Percentiles rank a stretch among this genome's conserved stretches.
These are phyloP conservation scores for Syzygium malaccense DNA, from an alignment of 441 rosid species.

Conservation along the genomic window DNA sequence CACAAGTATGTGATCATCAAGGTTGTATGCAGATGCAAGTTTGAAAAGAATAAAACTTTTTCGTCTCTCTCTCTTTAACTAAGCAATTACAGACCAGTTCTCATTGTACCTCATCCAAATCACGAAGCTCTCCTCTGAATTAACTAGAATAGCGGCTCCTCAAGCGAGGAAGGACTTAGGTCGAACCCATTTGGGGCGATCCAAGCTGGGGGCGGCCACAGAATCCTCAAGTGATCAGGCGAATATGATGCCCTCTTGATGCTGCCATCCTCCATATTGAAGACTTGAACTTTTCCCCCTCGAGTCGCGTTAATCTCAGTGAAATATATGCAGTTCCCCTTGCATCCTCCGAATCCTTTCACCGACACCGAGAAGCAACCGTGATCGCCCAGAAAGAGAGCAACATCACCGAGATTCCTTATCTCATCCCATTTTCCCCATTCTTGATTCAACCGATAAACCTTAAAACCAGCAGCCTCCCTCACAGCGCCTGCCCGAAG, in stretches of 20 bases:
- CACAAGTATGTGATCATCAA: background rate
- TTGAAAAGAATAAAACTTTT: background rate
- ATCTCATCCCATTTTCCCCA: constrained; percentile 11
- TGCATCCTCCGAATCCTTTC: constrained; percentile 14
- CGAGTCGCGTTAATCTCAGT: background rate
- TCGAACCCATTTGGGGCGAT: background rate
- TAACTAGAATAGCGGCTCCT: background rate
- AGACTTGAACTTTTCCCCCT: background rate
- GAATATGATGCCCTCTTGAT: background rate
- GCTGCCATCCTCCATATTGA: background rate
- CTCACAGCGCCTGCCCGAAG: background rate
- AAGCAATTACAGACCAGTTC: background rate
- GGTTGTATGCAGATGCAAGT: background rate
- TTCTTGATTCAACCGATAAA: constrained; percentile 16
- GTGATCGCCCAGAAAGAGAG: constrained; percentile 9
- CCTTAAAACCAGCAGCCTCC: constrained; percentile 11
- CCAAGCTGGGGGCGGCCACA: constrained; percentile 10
- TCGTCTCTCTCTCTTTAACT: background rate
- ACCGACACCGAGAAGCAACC: constrained; percentile 17
- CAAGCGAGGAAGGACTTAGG: background rate
- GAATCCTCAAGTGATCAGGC: background rate
- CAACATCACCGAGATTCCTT: background rate
- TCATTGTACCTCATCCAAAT: background rate
- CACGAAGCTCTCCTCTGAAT: background rate
- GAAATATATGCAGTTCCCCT: constrained; percentile 33